Evolutionary conservation across 441 rosid species (phyloP).

Genomic region (Mallotus japonicus): DNA sequence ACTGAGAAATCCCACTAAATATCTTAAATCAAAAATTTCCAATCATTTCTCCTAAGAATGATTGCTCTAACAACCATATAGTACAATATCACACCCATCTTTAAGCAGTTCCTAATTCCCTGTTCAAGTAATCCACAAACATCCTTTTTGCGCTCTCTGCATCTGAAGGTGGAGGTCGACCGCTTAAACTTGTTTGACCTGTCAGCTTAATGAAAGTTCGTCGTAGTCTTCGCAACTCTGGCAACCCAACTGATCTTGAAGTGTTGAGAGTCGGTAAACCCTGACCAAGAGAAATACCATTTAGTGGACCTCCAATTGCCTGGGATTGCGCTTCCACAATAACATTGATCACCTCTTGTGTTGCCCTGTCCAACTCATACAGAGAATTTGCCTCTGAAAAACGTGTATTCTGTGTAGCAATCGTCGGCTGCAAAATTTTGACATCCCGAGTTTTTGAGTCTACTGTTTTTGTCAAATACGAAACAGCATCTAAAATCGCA

Average conservation of each 20-base stretch:
- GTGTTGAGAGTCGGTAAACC: constrained; percentile 56
- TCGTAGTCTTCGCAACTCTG: constrained; percentile 79
- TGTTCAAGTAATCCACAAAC: constrained; percentile 89
- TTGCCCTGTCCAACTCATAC: constrained; percentile 82
- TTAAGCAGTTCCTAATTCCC: constrained; percentile 63
- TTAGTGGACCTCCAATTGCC: constrained; percentile 65
- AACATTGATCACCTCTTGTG: constrained; percentile 72
- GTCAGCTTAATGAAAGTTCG: constrained; percentile 83
- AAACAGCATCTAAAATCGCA: constrained; percentile 68
- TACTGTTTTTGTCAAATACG: constrained; percentile 67
- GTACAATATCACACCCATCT: background rate
- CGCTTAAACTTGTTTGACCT: constrained; percentile 86
- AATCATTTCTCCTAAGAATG: background rate
- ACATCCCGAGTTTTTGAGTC: constrained; percentile 73
- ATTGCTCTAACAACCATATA: background rate
- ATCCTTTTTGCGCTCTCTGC: constrained; percentile 88
- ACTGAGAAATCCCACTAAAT: background rate
- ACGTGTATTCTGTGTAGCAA: constrained; percentile 71
- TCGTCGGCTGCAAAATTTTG: constrained; percentile 80
- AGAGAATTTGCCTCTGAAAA: constrained; percentile 79
- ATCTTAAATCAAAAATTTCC: no score
- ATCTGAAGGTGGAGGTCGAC: constrained; percentile 77
- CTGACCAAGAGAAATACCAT: constrained; percentile 55
- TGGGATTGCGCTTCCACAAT: constrained; percentile 77
- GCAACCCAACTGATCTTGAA: constrained; percentile 71